Base-by-base conservation (phyloP, 2,329 filamentous ascomycete species). In the Ophiostoma australiae region DNA sequence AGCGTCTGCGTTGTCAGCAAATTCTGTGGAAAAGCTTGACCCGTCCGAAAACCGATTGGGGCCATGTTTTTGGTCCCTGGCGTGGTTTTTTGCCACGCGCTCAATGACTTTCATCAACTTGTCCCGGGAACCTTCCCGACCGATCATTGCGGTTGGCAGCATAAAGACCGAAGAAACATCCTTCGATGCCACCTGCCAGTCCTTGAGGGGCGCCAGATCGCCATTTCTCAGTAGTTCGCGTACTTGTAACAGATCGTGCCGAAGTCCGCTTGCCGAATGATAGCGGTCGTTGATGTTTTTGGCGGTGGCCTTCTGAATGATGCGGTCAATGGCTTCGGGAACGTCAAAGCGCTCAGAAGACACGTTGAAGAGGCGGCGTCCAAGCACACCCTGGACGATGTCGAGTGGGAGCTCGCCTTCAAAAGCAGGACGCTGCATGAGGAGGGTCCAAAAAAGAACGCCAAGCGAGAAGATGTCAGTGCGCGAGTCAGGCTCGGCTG, bases 391-490 rank as follows among this genome's bases (percentile, higher is more conserved):
- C 78, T 97, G 94, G 74, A 98, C 93, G 65, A 97, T 93, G 76
- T 97, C 94, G 72, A 97, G 86, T 0, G 94, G 92, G 0, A 89
- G 90, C 15, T 88, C 85, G 11, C 92, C 94, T 48, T 90, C 89
- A 74, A 95, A 97, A 0, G 93, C 91, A 3, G 91, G 87, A 75
- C 90, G 87, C 37, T 93, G 92, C 1, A 92, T 91, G 66, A 97
- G 82, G 76, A 96, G 86, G 10, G 87, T 92, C 90, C 93, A 97
- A 78, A 97, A 94, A 1, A 97, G 80, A 55, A 97, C 89, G 4
- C 94, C 94, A 0, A 97, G 82, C 0, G 92, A 94, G 81, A 97
- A 97, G 41, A 97, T 96, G 79, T 98, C 94, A 20, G 94, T 97
- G 58, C 94, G 87, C 63, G 87, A 92, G 80, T 97, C 94, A 1